phyloP scores from a whole-genome alignment of 1,139 yeast species.

The Taiozyma sp. region DNA sequence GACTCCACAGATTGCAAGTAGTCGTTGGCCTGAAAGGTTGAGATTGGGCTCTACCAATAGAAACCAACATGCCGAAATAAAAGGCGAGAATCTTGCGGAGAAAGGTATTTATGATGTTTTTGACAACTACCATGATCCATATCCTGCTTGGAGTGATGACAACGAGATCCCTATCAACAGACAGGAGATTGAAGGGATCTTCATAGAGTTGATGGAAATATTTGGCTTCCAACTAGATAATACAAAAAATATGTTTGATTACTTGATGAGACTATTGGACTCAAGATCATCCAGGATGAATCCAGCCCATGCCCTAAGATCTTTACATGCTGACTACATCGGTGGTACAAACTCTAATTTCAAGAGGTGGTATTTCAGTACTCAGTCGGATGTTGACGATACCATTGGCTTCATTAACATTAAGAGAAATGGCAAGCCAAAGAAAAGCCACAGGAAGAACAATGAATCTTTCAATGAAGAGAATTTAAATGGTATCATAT shows the following conservation, averaged over 20 bases:
- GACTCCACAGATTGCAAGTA: constrained; percentile 40
- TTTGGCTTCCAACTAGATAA: constrained; percentile 58
- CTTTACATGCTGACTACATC: constrained; percentile 59
- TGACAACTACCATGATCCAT: constrained; percentile 41
- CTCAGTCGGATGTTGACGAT: constrained; percentile 51
- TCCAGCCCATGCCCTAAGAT: constrained; percentile 42
- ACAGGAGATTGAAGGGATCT: constrained; percentile 50
- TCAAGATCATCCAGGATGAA: constrained; percentile 57
- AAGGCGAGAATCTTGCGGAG: constrained; percentile 34
- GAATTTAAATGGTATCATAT: constrained; percentile 7
- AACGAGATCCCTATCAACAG: constrained; percentile 33
- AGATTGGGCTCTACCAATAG: constrained; percentile 28
- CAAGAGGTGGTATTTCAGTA: constrained; percentile 61
- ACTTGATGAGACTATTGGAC: constrained; percentile 47
- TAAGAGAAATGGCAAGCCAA: constrained; percentile 27
- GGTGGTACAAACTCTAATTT: constrained; percentile 58
- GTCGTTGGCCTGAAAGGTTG: constrained; percentile 37
- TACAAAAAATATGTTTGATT: constrained; percentile 54
- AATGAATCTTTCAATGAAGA: constrained; percentile 4
- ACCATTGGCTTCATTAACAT: constrained; percentile 34
- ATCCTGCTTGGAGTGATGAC: constrained; percentile 51
- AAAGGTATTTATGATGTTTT: constrained; percentile 36
- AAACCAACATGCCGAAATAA: constrained; percentile 19
- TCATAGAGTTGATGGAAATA: constrained; percentile 40
- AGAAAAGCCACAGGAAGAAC: constrained; percentile 12